Percentiles rank a stretch among this genome's conserved stretches.
Evolutionary conservation across 495 filamentous ascomycete species (phyloP).

Genomic region (Penicillium robsamsonii): DNA sequence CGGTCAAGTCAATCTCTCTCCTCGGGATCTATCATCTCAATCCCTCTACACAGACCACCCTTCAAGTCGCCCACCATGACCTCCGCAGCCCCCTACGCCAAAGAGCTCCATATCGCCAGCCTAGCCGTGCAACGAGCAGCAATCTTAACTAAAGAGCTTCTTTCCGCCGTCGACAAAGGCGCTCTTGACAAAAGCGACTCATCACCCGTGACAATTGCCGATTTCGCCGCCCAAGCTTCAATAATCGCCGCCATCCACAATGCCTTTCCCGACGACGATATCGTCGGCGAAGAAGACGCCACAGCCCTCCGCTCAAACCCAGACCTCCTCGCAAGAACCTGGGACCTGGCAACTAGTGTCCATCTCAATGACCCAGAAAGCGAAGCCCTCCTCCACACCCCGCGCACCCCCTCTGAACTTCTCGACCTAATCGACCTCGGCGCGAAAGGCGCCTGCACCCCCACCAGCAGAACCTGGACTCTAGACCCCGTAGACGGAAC

Average conservation of each 20-base stretch:
- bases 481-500: conserved; percentile 75
- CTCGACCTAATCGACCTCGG: conserved; percentile 62
- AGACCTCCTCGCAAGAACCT: conserved; percentile 50
- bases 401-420: conserved; percentile 52
- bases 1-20: not conserved
- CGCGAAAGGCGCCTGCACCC: conserved; percentile 41
- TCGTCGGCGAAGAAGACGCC: conserved; percentile 64
- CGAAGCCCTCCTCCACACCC: conserved; percentile 39
- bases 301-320: conserved; percentile 51
- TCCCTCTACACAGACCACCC: not conserved
- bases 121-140: conserved; percentile 54
- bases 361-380: conserved; percentile 41
- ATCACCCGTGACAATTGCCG: conserved; percentile 64
- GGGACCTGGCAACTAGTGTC: conserved; percentile 44
- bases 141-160: conserved; percentile 51
- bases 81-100: conserved; percentile 34
- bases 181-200: conserved; percentile 56
- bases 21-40: not conserved
- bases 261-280: conserved; percentile 54
- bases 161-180: conserved; percentile 47
- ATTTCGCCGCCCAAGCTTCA: conserved; percentile 65
- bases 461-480: conserved; percentile 54
- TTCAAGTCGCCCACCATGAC: conserved; percentile 11
- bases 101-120: conserved; percentile 50
- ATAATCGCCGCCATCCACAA: conserved; percentile 54